Conservation (phyloP, 306 rosid species). For the Gynostemma pentaphyllum region DNA sequence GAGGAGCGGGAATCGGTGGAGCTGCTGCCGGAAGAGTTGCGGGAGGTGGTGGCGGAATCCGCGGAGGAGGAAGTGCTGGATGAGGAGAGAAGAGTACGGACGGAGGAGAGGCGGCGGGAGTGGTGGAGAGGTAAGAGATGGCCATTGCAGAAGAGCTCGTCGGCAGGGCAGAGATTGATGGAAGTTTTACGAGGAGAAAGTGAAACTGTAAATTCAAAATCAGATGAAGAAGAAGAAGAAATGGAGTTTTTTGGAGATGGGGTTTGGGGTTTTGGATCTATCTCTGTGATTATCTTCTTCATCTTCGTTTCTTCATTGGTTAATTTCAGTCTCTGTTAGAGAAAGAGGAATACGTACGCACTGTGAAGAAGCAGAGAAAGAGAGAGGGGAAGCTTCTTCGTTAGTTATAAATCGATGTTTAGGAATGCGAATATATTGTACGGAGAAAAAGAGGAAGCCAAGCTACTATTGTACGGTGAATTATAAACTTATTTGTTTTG, state of each 20-base stretch:
- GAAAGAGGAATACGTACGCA: background rate
- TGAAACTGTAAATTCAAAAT: slow-evolving; percentile 54
- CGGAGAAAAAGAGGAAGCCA: too few relatives aligned
- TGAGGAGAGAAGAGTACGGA: slow-evolving; percentile 39
- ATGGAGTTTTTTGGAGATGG: slow-evolving; percentile 38
- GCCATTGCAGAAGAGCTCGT: slow-evolving; percentile 64
- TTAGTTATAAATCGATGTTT: background rate
- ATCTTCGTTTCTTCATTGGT: slow-evolving; percentile 11
- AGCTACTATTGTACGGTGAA: too few relatives aligned
- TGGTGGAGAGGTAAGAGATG: slow-evolving; percentile 37
- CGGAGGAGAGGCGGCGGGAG: slow-evolving; percentile 41
- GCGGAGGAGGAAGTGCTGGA: slow-evolving; percentile 41
- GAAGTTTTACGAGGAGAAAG: slow-evolving; percentile 45
- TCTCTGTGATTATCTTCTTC: slow-evolving; percentile 19
- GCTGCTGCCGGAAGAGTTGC: slow-evolving; percentile 42
- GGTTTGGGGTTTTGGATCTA: slow-evolving; percentile 21
- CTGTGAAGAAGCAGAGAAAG: background rate
- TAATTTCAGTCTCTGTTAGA: background rate
- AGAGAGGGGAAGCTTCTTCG: background rate
- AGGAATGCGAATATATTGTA: background rate
- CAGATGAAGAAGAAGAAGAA: slow-evolving; percentile 42
- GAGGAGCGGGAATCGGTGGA: slow-evolving; percentile 38
- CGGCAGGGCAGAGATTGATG: slow-evolving; percentile 39
- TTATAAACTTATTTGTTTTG: too few relatives aligned
- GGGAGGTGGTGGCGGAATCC: slow-evolving; percentile 61